Conservation (phyloP, 805 yeast genomes). For the Tetrapisispora nanseiensis region DNA sequence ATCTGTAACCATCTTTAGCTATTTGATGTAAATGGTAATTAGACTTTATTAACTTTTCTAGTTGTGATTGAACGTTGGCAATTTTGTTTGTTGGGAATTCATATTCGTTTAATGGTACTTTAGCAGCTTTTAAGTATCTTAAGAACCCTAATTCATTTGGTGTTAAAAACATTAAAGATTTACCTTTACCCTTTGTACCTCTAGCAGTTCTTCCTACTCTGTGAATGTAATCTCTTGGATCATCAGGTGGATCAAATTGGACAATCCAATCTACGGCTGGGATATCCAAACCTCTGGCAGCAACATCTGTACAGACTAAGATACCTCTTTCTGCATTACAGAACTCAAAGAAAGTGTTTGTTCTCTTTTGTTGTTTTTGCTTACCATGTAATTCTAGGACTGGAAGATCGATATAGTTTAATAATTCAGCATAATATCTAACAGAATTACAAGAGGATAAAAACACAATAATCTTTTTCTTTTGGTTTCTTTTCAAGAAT, state of each 20-base stretch:
- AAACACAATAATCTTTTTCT: conserved; percentile 89
- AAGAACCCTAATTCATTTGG: conserved; percentile 92
- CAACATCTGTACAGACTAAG: conserved; percentile 93
- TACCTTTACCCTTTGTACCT: conserved; percentile 83
- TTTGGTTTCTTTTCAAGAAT: conserved; percentile 83
- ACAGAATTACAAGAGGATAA: conserved; percentile 95
- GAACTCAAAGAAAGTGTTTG: conserved; percentile 95
- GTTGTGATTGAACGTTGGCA: conserved; percentile 91
- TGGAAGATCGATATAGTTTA: conserved; percentile 93
- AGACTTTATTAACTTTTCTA: conserved; percentile 81
- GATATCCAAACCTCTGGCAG: conserved; percentile 97
- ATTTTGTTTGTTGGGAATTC: conserved; percentile 92
- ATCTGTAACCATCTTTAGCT: conserved; percentile 95
- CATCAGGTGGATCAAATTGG: conserved; percentile 99
- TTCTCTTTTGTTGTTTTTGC: conserved; percentile 97
- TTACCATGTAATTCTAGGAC: conserved; percentile 95
- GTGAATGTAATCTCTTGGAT: conserved; percentile 97
- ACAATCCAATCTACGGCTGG: conserved; percentile 99
- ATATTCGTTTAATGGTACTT: conserved; percentile 93
- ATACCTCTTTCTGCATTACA: conserved; percentile 95
- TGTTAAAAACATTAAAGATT: conserved; percentile 86
- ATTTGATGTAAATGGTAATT: conserved; percentile 91
- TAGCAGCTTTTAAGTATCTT: conserved; percentile 90
- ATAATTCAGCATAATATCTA: conserved; percentile 86
- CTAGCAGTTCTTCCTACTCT: conserved; percentile 99